Conservation (phyloP, 2,329 filamentous ascomycete genomes). For the Colletotrichum godetiae region DNA sequence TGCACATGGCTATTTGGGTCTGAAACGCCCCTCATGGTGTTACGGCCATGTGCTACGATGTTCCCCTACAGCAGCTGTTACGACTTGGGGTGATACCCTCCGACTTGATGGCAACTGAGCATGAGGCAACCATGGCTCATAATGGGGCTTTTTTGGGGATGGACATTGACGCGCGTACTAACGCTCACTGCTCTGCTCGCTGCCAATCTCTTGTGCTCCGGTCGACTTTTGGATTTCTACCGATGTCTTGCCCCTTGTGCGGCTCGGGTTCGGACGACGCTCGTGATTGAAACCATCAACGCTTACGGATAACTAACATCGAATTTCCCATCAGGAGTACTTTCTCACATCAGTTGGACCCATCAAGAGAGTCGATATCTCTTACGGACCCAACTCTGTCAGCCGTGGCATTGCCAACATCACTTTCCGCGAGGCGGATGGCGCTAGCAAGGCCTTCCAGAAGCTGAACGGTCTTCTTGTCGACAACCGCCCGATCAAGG, state of each 20-base stretch:
- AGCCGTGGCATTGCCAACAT: constrained; percentile 95
- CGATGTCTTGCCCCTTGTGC: constrained; percentile 40
- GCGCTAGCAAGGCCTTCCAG: constrained; percentile 85
- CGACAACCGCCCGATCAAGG: constrained; percentile 91
- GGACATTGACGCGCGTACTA: constrained; percentile 32
- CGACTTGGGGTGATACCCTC: constrained; percentile 34
- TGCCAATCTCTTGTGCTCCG: constrained; percentile 31
- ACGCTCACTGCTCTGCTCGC: constrained; percentile 52
- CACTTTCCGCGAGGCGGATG: constrained; percentile 83
- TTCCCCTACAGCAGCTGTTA: constrained; percentile 13
- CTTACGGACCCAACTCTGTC: constrained; percentile 90
- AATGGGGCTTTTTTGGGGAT: constrained; percentile 4
- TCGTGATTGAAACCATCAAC: constrained; percentile 45
- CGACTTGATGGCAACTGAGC: constrained; percentile 26
- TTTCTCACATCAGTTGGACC: constrained; percentile 88
- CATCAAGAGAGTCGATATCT: constrained; percentile 91
- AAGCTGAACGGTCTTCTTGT: constrained; percentile 90
- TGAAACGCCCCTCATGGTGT: not conserved
- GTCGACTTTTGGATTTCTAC: constrained; percentile 24
- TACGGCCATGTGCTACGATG: not conserved
- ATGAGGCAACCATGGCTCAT: constrained; percentile 1
- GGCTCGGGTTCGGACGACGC: constrained; percentile 35
- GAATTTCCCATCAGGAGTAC: constrained; percentile 85
- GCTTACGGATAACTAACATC: constrained; percentile 73
- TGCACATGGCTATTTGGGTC: not conserved